Percentiles rank a stretch among this genome's conserved stretches.
Conservation (phyloP, 208 protist genomes). For the Crithidia thermophila region DNA sequence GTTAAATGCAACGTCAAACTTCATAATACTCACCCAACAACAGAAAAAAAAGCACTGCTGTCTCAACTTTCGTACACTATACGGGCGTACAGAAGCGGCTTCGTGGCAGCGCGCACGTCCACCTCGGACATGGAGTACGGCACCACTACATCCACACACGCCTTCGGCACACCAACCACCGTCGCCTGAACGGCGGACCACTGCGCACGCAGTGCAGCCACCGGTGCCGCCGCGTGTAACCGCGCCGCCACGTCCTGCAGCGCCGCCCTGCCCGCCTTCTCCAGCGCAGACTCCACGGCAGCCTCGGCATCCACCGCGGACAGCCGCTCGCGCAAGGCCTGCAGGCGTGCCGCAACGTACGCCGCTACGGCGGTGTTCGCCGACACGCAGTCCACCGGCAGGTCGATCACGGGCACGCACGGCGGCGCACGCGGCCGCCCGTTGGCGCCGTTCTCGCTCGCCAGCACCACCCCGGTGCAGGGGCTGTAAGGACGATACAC, state of each 20-base stretch:
- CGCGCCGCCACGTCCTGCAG: slow-evolving; percentile 11
- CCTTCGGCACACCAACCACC: slow-evolving; percentile 17
- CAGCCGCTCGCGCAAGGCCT: slow-evolving; percentile 18
- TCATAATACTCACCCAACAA: no score
- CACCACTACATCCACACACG: slow-evolving; percentile 36
- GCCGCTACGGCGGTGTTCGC: slow-evolving; percentile 44
- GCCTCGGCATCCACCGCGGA: background rate
- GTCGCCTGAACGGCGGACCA: slow-evolving; percentile 6
- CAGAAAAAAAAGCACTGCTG: background rate
- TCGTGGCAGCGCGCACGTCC: slow-evolving; percentile 13
- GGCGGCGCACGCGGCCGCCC: slow-evolving; percentile 29
- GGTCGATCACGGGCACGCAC: slow-evolving; percentile 51
- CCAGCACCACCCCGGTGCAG: slow-evolving; percentile 39
- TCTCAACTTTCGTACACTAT: slow-evolving; percentile 16
- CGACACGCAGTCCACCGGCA: slow-evolving; percentile 46
- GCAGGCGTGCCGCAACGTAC: slow-evolving; percentile 11
- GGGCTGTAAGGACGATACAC: slow-evolving; percentile 57
- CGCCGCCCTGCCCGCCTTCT: slow-evolving; percentile 1
- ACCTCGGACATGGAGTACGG: slow-evolving; percentile 38
- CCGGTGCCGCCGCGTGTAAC: background rate
- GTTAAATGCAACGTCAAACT: no score
- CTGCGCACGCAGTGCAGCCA: slow-evolving; percentile 1
- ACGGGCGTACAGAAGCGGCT: slow-evolving; percentile 41
- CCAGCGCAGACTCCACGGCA: background rate
- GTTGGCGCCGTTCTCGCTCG: slow-evolving; percentile 37